phyloP scores from a whole-genome alignment of 495 filamentous ascomycete genomes.

The Parathielavia appendiculata region DNA sequence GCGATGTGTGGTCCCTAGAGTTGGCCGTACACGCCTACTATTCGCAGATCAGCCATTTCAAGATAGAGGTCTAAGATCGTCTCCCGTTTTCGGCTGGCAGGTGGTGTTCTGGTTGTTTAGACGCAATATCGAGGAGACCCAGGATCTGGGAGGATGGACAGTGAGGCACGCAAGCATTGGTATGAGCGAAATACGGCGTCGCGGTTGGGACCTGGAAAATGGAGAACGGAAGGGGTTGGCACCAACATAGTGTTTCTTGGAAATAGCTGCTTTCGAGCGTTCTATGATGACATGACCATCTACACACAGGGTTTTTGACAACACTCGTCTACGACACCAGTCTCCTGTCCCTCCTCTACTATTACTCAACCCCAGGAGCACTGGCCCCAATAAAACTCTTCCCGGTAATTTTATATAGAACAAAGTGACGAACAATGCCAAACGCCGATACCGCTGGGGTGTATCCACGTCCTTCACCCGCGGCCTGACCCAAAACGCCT shows the following conservation, averaged over 20 bases:
- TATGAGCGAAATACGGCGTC: conserved; percentile 2
- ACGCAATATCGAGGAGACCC: neutral
- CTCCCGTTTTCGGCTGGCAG: neutral
- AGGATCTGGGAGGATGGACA: neutral
- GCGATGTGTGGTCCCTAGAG: conserved; percentile 58
- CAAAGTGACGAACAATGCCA: neutral
- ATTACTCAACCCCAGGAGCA: neutral
- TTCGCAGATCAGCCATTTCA: conserved; percentile 63
- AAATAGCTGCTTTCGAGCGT: conserved; percentile 3
- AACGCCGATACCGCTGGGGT: conserved; percentile 1
- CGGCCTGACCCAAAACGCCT: conserved; percentile 9
- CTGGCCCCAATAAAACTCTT: neutral
- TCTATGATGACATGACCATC: conserved; percentile 20
- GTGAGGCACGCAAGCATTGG: neutral
- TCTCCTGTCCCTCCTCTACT: neutral
- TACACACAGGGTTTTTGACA: conserved; percentile 2
- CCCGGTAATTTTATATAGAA: neutral
- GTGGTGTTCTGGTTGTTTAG: neutral
- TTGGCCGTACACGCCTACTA: conserved; percentile 63
- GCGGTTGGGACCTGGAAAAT: neutral
- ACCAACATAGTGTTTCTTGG: neutral
- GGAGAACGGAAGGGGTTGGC: conserved; percentile 1
- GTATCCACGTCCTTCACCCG: neutral
- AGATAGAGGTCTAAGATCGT: conserved; percentile 51
- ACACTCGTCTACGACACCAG: neutral